Evolutionary conservation across 768 basidiomycete species (phyloP), one percentile per base, ranked within the genome.

Genomic region (Hirschioporus abietinus): DNA sequence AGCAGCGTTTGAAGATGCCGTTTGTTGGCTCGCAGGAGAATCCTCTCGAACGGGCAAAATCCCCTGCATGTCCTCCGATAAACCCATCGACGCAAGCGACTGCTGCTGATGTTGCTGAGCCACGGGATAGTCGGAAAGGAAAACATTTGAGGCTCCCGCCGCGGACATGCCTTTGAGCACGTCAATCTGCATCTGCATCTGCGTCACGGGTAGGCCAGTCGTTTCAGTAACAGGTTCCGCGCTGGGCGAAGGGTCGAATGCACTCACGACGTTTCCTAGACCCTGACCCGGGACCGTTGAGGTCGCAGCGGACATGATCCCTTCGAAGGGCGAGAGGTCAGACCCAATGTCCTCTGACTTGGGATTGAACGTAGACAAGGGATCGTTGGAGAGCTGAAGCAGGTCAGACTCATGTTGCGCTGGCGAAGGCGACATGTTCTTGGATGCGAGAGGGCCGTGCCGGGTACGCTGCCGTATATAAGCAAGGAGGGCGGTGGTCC

Each of bases 1-100:
- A 5, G 72, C 69, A 34, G 30, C 60, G 60, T 24, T 61, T 25
- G 60, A 61, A 34, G 60, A 61, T 17, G 60, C 15, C 23, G 60
- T 61, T 25, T 25, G 60, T 34, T 12, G 12, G 60, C 25, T 25
- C 18, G 60, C 42, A 20, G 42, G 42, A 3, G 42, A 52, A 15
- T 52, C 42, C 42, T 52, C 42, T 20, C 42, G 5, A 15, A 61
- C 60, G 18, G 30, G 25, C 9, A 25, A 9, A 23, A 61, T 61
- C 15, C 60, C 60, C 30, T 61, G 60, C 60, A 61, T 61, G 60
- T 61, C 60, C 15, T 61, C 60, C 30, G 60, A 25, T 23, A 34
- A 18, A 34, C 25, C 24, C 60, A 34, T 25, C 30, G 30, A 25
- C 60, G 60, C 25, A 8, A 25, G 60, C 60, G 60, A 34, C 60